Conservation (phyloP, 169 alveolate genomes). For the Plasmodium relictum region DNA sequence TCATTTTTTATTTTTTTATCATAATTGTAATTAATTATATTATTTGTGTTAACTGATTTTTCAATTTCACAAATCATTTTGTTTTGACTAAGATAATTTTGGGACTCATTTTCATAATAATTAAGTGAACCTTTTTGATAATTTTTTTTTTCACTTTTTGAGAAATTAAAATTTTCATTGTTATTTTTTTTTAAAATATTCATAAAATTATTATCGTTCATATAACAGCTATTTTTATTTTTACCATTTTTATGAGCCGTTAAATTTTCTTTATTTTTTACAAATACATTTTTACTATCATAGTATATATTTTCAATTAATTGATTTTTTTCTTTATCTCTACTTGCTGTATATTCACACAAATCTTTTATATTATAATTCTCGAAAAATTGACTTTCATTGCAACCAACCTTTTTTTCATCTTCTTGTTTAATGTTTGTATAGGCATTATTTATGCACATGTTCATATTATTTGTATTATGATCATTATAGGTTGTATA, state of each 20-base stretch:
- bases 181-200: slow-evolving; percentile 34
- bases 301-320: slow-evolving; percentile 8
- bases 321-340: slow-evolving; percentile 1
- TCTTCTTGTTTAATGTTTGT: slow-evolving; percentile 9
- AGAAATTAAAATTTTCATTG: too few relatives aligned
- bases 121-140: not conserved
- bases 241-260: slow-evolving; percentile 1
- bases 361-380: slow-evolving; percentile 7
- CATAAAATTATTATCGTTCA: slow-evolving; percentile 54
- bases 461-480: slow-evolving; percentile 27
- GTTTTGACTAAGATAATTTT: slow-evolving; percentile 5
- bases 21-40: not conserved
- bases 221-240: slow-evolving; percentile 16
- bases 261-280: slow-evolving; percentile 21
- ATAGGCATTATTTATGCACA: slow-evolving; percentile 2
- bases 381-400: slow-evolving; percentile 11
- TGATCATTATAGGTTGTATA: slow-evolving; percentile 29
- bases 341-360: not conserved
- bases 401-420: slow-evolving; percentile 3
- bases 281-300: slow-evolving; percentile 16
- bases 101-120: slow-evolving; percentile 33
- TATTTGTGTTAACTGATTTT: slow-evolving; percentile 2
- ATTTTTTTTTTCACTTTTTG: too few relatives aligned
- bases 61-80: slow-evolving; percentile 18
- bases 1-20: slow-evolving; percentile 16